Evolutionary conservation across 2,329 filamentous ascomycete genomes (phyloP), one percentile per base, ranked within the genome.

Genomic region (Colletotrichum zoysiae): DNA sequence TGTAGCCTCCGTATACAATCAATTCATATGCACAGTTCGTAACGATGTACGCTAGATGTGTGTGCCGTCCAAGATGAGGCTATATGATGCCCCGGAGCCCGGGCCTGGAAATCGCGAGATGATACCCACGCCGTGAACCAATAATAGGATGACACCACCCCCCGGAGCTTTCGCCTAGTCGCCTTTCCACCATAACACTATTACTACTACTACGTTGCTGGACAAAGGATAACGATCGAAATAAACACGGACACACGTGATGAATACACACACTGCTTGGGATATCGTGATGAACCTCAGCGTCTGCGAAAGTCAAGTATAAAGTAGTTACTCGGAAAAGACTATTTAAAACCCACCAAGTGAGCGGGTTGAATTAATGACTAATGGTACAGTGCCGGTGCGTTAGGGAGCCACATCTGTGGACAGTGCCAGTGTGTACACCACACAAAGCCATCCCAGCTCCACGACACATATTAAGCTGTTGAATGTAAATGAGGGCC

Each of bases 21-120:
- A 12, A 5, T 18, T 44, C 14, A 7, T n/a, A 64, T 33, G 56
- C 38, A 14, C 65, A 35, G 23, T 20, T 20, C 7, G 40, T 42
- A 53, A 14, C 23, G 6, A 33, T 1, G 23, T 23, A 6, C 11
- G 48, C 3, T 50, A n/a, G 44, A 61, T 55, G 20, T 38, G 55
- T 35, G 56, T 46, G 46, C 44, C 56, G 46, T 30, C 56, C 8
- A 44, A 53, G 46, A 26, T 42, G 26, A 35, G 64, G 56, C 38
- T 61, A 62, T 55, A 44, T 23, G 48, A n/a, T 46, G 20, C 23
- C 26, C 18, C n/a, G n/a, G n/a, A n/a, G n/a, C 16, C 33, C 14
- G 57, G 26, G 35, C 26, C 65, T 53, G 44, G 9, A 53, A 58
- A 35, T 26, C 26, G 12, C 20, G 8, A 48, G 40, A 44, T 30